Base-by-base conservation (phyloP, 495 filamentous ascomycete species). In the Aspergillus wentii region DNA sequence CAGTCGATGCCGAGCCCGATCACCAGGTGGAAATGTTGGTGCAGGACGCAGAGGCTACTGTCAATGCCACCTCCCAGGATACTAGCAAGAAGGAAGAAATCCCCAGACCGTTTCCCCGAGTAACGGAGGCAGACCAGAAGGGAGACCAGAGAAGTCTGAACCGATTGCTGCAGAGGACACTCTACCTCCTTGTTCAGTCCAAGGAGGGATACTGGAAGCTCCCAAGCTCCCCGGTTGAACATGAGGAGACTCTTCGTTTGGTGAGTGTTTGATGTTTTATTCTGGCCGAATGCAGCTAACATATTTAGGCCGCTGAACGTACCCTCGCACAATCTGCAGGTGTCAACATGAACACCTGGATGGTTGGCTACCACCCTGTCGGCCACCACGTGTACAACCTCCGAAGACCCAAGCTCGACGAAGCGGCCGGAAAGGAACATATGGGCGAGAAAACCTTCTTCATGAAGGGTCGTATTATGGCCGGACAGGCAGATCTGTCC, bases 341-440 rank as follows among this genome's bases (percentile, higher is more conserved):
- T 42, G 61, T 84, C 19, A 95, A 99, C 73, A 97, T 99, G 91
- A 96, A 97, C 71, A 96, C 89, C 41, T 99, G 94, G 90, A 75
- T 97, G 49, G 85, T 97, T 41, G 92, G 91, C 41, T 86, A 83
- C 51, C 85, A 84, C 46, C 92, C 92, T 11, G 76, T 94, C 32
- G 90, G 89, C 8, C 88, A 96, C 64, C 59, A 84, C 57, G 62
- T 81, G 35, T 59, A 64, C 54, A 64, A 68, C 44, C 68, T 62
- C 49, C 47, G 45, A 26, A 54, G 59, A 9, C 64, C 64, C 28
- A 49, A 51, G 16, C 29, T 49, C 23, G 48, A 70, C 52, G 35
- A 64, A 57, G 56, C 74, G 57, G 46, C 51, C 39, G 48, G 52
- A 44, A 26, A 38, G 31, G 38, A 46, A 15, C 36, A 47, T 17